Evolutionary conservation across 352 stramenopile species (phyloP), one percentile per base, ranked within the genome.

Genomic region (Globisporangium spinosum): DNA sequence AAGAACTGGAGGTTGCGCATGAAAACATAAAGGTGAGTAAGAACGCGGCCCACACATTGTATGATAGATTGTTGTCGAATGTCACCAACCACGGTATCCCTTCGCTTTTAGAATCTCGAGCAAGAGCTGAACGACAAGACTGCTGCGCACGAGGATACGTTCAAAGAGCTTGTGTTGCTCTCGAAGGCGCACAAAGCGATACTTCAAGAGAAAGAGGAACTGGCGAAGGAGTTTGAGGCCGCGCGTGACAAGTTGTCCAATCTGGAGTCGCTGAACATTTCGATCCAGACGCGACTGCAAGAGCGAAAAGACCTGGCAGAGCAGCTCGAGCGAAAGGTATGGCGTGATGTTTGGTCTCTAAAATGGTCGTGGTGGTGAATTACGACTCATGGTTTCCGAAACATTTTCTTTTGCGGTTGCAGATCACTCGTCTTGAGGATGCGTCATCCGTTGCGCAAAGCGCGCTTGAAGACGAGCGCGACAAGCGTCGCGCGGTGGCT

Each of bases 171-270:
- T 0, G 83, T 95, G 4, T 54, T 95, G 56, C 63, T 95, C 6
- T 84, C 85, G 7, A 95, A 95, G 62, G 87, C 83, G 2, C 83
- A 95, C 69, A 91, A 93, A 71, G 76, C 75, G 25, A 63, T 90
- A 45, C 71, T 67, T 13, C 82, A 90, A 10, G 83, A 95, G 63
- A 90, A 89, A 22, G 68, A 80, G 25, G 75, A 56, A n/a, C 58
- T 83, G 22, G 71, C 80, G 51, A 76, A 72, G 35, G 78, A 89
- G 25, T 68, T 85, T 13, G 81, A 90, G 23, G 62, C 66, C 0
- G 68, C 88, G 47, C 73, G 76, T 9, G 80, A 90, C 61, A 72
- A 89, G 27, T 34, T 86, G 58, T 69, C 75, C 57, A 83, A 69
- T 51, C 67, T 89, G 10, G 80, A 93, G 61, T 85, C 84, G 9